Conservation (phyloP, 768 basidiomycete species). For the Psilocybe azurescens region DNA sequence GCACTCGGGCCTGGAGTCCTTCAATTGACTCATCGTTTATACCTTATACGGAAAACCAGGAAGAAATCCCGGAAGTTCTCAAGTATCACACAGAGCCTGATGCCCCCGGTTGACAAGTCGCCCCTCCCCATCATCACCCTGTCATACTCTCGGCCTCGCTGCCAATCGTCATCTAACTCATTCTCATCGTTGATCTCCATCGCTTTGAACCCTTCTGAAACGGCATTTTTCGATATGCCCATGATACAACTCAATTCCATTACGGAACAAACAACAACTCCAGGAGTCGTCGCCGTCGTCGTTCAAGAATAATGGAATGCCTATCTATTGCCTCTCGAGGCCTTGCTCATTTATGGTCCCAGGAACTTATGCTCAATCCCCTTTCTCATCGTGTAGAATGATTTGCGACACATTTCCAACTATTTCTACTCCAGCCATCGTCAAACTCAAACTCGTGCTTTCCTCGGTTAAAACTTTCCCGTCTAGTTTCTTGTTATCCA, state of each 20-base stretch:
- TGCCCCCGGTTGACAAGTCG: constrained; percentile 27
- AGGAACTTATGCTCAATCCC: constrained; percentile 21
- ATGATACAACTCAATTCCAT: constrained; percentile 17
- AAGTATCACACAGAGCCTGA: constrained; percentile 20
- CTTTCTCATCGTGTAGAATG: constrained; percentile 25
- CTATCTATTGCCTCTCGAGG: constrained; percentile 26
- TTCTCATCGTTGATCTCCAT: constrained; percentile 16
- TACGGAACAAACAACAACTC: constrained; percentile 5
- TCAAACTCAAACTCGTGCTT: constrained; percentile 16
- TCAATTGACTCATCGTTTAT: constrained; percentile 26
- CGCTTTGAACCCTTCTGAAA: constrained; percentile 16
- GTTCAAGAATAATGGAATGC: constrained; percentile 17
- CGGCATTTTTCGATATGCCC: constrained; percentile 15
- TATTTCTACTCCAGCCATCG: constrained; percentile 10
- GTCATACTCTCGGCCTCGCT: constrained; percentile 22
- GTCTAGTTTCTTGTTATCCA: constrained; percentile 10
- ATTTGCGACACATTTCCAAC: constrained; percentile 12
- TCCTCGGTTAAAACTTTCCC: constrained; percentile 7
- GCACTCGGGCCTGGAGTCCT: constrained; percentile 33
- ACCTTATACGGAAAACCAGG: constrained; percentile 18
- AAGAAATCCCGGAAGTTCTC: constrained; percentile 18
- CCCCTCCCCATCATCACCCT: constrained; percentile 11
- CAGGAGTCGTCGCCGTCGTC: constrained; percentile 11
- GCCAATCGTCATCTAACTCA: constrained; percentile 16
- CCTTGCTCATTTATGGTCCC: constrained; percentile 13